Evolutionary conservation across 2,329 filamentous ascomycete species (phyloP).

Genomic region (Cordyceps pruinosa): DNA sequence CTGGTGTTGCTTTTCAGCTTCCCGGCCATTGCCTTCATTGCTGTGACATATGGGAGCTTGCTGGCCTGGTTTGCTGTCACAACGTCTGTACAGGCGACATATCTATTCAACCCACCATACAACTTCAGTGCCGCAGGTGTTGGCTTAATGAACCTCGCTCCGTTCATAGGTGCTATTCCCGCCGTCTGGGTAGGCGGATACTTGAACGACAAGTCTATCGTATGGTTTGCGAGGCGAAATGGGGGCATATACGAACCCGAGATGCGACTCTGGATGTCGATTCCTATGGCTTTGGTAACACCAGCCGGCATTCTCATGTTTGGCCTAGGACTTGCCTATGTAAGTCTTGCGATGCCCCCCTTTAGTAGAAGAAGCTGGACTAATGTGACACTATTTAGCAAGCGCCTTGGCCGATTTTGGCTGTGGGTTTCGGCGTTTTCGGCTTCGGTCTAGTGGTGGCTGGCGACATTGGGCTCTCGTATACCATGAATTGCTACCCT

Average conservation of each 20-base stretch:
- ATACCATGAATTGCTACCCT: slow-evolving; percentile 29
- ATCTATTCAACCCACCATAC: slow-evolving; percentile 26
- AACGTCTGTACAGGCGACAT: slow-evolving; percentile 13
- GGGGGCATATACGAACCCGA: slow-evolving; percentile 37
- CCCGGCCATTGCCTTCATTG: slow-evolving; percentile 31
- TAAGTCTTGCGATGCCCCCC: slow-evolving; percentile 14
- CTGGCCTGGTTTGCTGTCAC: slow-evolving; percentile 29
- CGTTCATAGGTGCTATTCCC: slow-evolving; percentile 31
- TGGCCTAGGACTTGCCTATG: slow-evolving; percentile 26
- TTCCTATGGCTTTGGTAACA: slow-evolving; percentile 22
- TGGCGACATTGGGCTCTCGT: slow-evolving; percentile 28
- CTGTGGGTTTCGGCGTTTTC: slow-evolving; percentile 29
- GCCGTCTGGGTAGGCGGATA: slow-evolving; percentile 30
- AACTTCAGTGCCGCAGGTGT: slow-evolving; percentile 21
- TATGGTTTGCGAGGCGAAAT: slow-evolving; percentile 29
- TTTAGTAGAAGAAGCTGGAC: neutral
- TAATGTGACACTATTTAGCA: slow-evolving; percentile 19
- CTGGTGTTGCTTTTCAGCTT: slow-evolving; percentile 15
- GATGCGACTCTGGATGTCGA: slow-evolving; percentile 29
- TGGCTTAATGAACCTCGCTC: slow-evolving; percentile 22
- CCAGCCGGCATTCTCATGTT: slow-evolving; percentile 31
- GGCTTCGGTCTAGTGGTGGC: slow-evolving; percentile 28
- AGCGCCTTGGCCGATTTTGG: slow-evolving; percentile 32
- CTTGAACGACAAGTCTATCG: slow-evolving; percentile 31
- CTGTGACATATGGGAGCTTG: slow-evolving; percentile 32